phyloP scores from a whole-genome alignment of 768 basidiomycete genomes.

The Mycena metata region DNA sequence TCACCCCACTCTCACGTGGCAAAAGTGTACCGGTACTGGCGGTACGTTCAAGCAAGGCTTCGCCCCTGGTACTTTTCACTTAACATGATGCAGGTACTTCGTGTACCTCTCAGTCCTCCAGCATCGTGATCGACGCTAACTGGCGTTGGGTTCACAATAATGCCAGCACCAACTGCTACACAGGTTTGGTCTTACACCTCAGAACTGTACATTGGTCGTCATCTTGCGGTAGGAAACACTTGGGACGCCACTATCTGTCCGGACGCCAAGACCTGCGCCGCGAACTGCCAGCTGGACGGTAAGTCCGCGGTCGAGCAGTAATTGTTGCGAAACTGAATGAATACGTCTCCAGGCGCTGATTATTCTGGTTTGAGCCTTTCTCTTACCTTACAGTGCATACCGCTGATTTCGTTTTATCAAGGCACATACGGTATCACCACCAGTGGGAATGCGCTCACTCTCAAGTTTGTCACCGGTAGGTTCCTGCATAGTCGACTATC shows the following conservation, averaged over 20 bases:
- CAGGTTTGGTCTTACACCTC: too few species aligned
- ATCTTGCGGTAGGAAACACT: too few species aligned
- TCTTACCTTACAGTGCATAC: neutral
- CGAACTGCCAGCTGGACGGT: slow-evolving; percentile 57
- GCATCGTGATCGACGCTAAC: too few species aligned
- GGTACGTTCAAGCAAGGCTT: too few species aligned
- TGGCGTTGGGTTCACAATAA: too few species aligned
- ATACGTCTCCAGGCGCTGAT: slow-evolving; percentile 49
- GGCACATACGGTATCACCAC: slow-evolving; percentile 67
- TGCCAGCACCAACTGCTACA: too few species aligned
- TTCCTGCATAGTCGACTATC: neutral
- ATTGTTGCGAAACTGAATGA: neutral
- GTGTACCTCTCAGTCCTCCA: too few species aligned
- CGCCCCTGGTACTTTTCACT: too few species aligned
- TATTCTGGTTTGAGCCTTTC: slow-evolving; percentile 44
- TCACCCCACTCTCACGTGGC: too few species aligned
- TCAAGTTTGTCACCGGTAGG: slow-evolving; percentile 58
- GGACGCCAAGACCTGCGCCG: slow-evolving; percentile 62
- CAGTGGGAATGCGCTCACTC: slow-evolving; percentile 57
- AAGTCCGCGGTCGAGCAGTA: neutral
- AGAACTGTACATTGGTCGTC: too few species aligned
- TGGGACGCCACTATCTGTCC: slow-evolving; percentile 63
- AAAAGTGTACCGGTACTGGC: too few species aligned
- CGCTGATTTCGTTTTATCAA: neutral
- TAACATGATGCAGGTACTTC: too few species aligned